Conservation (phyloP, 192 early-diverging fungal species). For the Dissophora ornata region DNA sequence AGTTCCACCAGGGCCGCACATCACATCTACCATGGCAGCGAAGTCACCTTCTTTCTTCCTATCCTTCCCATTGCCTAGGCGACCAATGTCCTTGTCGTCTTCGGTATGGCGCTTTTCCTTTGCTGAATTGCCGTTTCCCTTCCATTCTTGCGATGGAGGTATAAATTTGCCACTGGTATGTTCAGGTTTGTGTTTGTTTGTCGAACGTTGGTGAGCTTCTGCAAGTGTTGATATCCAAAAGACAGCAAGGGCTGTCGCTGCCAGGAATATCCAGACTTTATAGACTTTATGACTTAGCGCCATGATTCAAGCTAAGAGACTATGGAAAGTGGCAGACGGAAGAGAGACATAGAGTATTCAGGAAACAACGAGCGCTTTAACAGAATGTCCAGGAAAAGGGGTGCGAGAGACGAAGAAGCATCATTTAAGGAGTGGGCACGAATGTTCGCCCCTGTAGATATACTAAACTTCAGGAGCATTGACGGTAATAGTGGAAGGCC, state of each 20-base stretch:
- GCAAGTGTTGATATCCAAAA: neutral
- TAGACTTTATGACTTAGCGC: neutral
- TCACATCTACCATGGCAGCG: neutral
- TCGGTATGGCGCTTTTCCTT: neutral
- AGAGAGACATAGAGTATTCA: neutral
- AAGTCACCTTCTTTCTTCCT: neutral
- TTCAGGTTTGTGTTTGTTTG: neutral
- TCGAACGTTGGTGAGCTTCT: neutral
- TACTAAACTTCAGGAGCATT: too few relatives aligned
- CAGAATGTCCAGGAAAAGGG: too few relatives aligned
- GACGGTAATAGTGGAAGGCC: neutral
- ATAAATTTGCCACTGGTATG: neutral
- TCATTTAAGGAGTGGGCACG: constrained; percentile 1
- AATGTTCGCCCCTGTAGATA: too few relatives aligned
- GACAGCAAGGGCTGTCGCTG: neutral
- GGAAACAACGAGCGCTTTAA: neutral
- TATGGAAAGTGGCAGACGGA: constrained; percentile 5
- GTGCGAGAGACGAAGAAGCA: too few relatives aligned
- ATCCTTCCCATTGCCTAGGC: neutral
- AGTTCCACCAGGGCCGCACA: neutral
- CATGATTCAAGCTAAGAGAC: neutral
- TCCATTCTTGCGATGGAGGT: neutral
- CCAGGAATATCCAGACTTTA: neutral
- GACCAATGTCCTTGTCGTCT: too few relatives aligned
- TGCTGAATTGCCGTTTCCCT: constrained; percentile 1